A percentile compares a stretch with the other conserved stretches of the same genome.
These are phyloP conservation scores for Mycena filopes DNA, from an alignment of 768 basidiomycete genomes.

Conservation along the genomic window DNA sequence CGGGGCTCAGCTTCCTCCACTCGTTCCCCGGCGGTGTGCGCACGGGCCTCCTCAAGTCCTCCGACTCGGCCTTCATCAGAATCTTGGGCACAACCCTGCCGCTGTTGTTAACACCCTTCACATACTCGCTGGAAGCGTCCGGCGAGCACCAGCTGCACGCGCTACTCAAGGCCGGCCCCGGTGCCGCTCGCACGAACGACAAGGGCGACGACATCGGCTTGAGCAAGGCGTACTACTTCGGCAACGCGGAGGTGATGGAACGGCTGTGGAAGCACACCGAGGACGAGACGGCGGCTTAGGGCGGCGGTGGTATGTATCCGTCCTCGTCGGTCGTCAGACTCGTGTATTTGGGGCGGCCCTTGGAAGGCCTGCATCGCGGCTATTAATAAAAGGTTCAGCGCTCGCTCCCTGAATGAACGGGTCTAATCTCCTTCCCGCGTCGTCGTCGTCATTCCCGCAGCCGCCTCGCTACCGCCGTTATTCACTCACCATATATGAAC, in stretches of 20 bases:
- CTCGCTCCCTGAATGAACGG: not conserved
- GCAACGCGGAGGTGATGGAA: conserved; percentile 18
- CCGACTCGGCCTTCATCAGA: conserved; percentile 6
- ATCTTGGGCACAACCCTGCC: not conserved
- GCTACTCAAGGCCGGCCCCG: conserved; percentile 21
- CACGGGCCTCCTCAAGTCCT: conserved; percentile 5
- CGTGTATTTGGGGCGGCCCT: too few species aligned
- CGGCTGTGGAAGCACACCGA: conserved; percentile 31
- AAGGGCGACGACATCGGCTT: conserved; percentile 26
- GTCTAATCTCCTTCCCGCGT: not conserved
- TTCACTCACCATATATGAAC: not conserved
- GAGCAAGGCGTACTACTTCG: conserved; percentile 15
- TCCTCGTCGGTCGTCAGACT: too few species aligned
- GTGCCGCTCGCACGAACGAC: conserved; percentile 21
- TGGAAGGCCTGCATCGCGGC: not conserved
- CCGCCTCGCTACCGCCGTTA: not conserved
- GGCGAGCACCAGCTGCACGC: conserved; percentile 31
- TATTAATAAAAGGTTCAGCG: not conserved
- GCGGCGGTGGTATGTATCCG: too few species aligned
- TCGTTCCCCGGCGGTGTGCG: conserved; percentile 38
- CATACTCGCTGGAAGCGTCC: conserved; percentile 17
- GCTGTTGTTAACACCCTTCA: conserved; percentile 20
- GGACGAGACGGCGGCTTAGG: conserved; percentile 24
- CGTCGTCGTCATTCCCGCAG: not conserved
- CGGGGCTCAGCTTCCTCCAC: conserved; percentile 50